phyloP scores from a whole-genome alignment of 2,329 filamentous ascomycete species.

The Trichoderma hamatum region DNA sequence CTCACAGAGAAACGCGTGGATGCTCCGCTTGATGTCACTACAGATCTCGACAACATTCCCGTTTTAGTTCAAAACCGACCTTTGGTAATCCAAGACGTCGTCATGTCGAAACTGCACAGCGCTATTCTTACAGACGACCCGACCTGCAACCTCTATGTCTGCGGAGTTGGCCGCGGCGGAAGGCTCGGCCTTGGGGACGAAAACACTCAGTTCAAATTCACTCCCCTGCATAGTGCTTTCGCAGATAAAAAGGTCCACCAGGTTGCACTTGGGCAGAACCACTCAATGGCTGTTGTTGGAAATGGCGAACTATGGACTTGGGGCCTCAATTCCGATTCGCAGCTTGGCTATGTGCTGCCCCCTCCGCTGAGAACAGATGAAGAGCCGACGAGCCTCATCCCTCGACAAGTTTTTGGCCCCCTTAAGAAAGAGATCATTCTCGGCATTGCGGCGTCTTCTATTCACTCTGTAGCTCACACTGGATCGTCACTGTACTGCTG shows the following conservation, averaged over 20 bases:
- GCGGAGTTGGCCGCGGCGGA: conserved; percentile 88
- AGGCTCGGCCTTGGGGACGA: conserved; percentile 89
- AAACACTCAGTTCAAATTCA: conserved; percentile 83
- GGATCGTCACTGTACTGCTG: conserved; percentile 83
- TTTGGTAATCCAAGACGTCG: conserved; percentile 76
- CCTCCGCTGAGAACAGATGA: conserved; percentile 70
- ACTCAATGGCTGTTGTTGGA: conserved; percentile 82
- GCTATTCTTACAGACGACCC: conserved; percentile 86
- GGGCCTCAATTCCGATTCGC: conserved; percentile 84
- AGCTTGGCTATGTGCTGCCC: conserved; percentile 83
- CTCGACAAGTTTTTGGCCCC: conserved; percentile 87
- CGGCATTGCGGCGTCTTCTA: conserved; percentile 83
- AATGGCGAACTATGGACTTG: conserved; percentile 92
- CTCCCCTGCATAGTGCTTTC: conserved; percentile 77
- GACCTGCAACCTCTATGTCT: conserved; percentile 88
- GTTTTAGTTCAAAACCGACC: conserved; percentile 71
- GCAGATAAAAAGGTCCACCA: conserved; percentile 72
- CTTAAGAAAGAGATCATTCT: conserved; percentile 83
- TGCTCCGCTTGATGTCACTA: conserved; percentile 33
- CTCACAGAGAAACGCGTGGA: conserved; percentile 51
- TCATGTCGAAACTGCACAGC: conserved; percentile 89
- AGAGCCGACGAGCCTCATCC: conserved; percentile 77
- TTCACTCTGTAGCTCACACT: conserved; percentile 91
- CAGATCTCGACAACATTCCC: conserved; percentile 62
- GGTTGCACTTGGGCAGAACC: conserved; percentile 89